Base-by-base conservation (phyloP, 2,329 filamentous ascomycete genomes). In the Aureobasidium vineae region DNA sequence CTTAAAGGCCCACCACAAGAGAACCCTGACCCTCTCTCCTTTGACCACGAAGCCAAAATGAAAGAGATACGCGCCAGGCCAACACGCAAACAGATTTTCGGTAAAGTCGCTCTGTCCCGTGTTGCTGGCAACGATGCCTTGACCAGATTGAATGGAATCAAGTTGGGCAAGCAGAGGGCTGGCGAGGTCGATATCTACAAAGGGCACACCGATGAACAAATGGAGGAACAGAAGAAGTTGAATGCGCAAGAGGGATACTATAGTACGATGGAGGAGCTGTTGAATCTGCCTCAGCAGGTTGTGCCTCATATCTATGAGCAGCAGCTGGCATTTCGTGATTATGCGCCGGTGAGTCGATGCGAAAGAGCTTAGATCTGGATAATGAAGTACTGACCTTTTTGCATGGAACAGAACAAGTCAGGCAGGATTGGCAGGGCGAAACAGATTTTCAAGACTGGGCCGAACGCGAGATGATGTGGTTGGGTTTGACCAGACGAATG, bases 21-120 rank as follows among this genome's bases (percentile, higher is more conserved):
- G 19, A 11, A 52, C 15, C 26, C 41, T 21, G 19, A 50, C 41
- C 19, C 49, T 19, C 15, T 43, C 26, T 26, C 16, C 33, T 28
- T 40, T 31, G n/a, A 52, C 19, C 28, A 31, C 49, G 45, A 59
- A 60, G 21, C 45, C 21, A 36, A 57, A n/a, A 50, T 43, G 54
- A 41, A 49, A 28, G 87, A 85, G 77, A 84, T 76, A 66, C 68
- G 68, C 33, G 63, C 67, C 16, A 73, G 79, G 1, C 76, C 76
- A 3, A 74, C 73, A 1, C 72, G 77, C 40, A 81, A 80, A 67
- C 69, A 73, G 33, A 65, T 72, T 28, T 72, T 74, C 41, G 70
- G 70, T 36, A 72, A 71, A 50, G 31, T 67, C 13, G 66, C 65
- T 16, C 21, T 68, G 13, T 67, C 64, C 11, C 65, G 65, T 13